Evolutionary conservation across 1,139 yeast genomes (phyloP).

Genomic region (Magnusiomyces ingens): DNA sequence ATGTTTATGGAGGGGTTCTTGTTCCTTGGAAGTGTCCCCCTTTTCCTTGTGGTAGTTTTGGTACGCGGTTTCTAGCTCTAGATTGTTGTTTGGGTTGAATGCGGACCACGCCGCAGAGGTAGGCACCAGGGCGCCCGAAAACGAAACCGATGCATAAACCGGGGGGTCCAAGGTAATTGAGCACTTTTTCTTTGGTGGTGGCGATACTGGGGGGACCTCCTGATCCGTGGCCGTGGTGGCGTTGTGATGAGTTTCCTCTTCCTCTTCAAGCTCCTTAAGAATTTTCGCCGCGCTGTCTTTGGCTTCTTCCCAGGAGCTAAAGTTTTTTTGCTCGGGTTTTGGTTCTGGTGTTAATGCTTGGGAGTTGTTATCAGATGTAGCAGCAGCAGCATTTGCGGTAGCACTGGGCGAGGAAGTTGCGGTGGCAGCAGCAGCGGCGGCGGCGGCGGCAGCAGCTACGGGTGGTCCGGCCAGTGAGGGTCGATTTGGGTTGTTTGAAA

Average conservation of each 20-base stretch:
- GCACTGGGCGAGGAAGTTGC: background rate
- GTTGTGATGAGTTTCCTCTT: constrained; percentile 2
- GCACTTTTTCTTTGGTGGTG: background rate
- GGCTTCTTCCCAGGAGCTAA: background rate
- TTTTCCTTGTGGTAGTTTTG: background rate
- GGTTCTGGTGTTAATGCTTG: background rate
- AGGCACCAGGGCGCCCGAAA: constrained; percentile 28
- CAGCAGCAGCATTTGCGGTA: constrained; percentile 7
- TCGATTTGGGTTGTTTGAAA: background rate
- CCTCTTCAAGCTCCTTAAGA: background rate
- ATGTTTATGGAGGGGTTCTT: constrained; percentile 8
- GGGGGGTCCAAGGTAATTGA: constrained; percentile 12
- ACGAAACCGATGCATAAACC: constrained; percentile 17
- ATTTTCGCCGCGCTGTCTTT: constrained; percentile 1
- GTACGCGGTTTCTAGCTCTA: constrained; percentile 21
- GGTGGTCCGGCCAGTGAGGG: background rate
- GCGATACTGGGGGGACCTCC: constrained; percentile 1
- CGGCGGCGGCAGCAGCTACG: constrained; percentile 15
- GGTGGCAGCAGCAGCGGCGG: constrained; percentile 16
- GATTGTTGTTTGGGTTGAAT: constrained; percentile 34
- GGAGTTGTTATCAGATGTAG: background rate
- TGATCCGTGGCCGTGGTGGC: no score
- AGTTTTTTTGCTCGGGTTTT: background rate
- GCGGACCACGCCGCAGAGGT: constrained; percentile 32
- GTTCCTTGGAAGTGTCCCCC: background rate